These are phyloP conservation scores for Globisporangium ultimum DNA, from an alignment of 352 stramenopile genomes.

Conservation along the genomic window DNA sequence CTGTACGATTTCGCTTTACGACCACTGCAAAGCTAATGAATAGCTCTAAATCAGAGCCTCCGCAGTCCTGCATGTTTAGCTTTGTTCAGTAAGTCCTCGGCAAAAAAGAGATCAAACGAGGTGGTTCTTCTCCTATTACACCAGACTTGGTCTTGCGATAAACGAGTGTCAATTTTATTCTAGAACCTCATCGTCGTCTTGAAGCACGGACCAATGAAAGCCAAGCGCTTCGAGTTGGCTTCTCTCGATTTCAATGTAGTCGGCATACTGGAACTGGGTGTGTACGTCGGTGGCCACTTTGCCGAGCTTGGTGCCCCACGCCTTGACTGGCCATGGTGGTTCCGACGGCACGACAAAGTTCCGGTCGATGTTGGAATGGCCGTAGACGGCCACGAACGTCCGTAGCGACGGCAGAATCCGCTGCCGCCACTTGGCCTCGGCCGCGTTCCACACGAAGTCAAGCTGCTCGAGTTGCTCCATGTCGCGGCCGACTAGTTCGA, in stretches of 20 bases:
- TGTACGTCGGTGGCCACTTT: slow-evolving; percentile 21
- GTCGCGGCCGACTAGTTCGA: slow-evolving; percentile 45
- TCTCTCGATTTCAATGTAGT: slow-evolving; percentile 54
- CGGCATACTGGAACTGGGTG: slow-evolving; percentile 26
- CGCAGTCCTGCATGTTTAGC: too few species aligned
- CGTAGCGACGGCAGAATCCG: slow-evolving; percentile 41
- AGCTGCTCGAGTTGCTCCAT: slow-evolving; percentile 40
- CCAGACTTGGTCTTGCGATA: slow-evolving; percentile 1
- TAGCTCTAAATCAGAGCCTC: too few species aligned
- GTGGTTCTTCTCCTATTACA: background rate
- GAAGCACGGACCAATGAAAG: slow-evolving; percentile 35
- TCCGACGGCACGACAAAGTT: slow-evolving; percentile 50
- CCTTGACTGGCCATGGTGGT: slow-evolving; percentile 32
- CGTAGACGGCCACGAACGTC: slow-evolving; percentile 35
- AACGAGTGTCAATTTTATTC: too few species aligned
- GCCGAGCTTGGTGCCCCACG: slow-evolving; percentile 35
- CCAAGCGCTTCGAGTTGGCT: slow-evolving; percentile 40
- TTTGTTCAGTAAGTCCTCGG: too few species aligned
- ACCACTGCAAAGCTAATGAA: too few species aligned
- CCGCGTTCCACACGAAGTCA: slow-evolving; percentile 52
- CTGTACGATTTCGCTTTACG: too few species aligned
- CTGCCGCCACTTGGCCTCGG: slow-evolving; percentile 40
- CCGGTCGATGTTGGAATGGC: slow-evolving; percentile 26
- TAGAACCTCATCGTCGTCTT: slow-evolving; percentile 1
- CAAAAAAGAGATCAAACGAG: too few species aligned